Percentiles rank a stretch among this genome's conserved stretches.
phyloP scores from a whole-genome alignment of 148 eudicot species.

The Rhododendron williamsianum region DNA sequence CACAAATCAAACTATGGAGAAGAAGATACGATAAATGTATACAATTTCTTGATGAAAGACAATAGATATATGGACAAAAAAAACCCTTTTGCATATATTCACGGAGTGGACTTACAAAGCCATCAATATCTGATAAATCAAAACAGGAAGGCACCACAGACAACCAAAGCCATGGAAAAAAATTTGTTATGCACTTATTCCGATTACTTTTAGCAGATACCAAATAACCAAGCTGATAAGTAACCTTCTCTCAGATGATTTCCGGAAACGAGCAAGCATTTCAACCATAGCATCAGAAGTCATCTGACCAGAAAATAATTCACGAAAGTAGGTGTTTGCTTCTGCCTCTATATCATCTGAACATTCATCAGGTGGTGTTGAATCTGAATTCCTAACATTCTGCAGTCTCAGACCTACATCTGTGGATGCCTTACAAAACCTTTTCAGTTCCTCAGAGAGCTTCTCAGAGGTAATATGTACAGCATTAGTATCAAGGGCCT shows the following conservation, averaged over 20 bases:
- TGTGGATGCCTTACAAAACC: too few species aligned
- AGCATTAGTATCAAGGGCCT: slow-evolving; percentile 11
- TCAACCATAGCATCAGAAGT: background rate
- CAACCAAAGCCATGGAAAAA: background rate
- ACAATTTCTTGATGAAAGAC: background rate
- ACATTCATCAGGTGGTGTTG: too few species aligned
- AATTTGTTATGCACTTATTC: background rate
- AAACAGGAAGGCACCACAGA: background rate
- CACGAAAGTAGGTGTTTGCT: too few species aligned
- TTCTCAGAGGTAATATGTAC: slow-evolving; percentile 2
- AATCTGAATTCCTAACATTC: too few species aligned
- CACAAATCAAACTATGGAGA: background rate
- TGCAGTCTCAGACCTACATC: too few species aligned
- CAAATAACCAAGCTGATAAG: background rate
- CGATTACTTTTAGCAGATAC: background rate
- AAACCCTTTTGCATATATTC: background rate
- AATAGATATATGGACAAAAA: background rate
- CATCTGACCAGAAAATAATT: background rate
- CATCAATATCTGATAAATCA: background rate
- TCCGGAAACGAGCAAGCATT: slow-evolving; percentile 4
- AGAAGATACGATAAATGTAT: background rate
- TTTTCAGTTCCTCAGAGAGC: background rate
- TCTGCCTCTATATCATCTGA: too few species aligned
- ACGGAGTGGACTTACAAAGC: background rate
- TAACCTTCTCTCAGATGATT: slow-evolving; percentile 1